Base-by-base conservation (phyloP, 208 protist species). In the Angomonas ambiguus region DNA sequence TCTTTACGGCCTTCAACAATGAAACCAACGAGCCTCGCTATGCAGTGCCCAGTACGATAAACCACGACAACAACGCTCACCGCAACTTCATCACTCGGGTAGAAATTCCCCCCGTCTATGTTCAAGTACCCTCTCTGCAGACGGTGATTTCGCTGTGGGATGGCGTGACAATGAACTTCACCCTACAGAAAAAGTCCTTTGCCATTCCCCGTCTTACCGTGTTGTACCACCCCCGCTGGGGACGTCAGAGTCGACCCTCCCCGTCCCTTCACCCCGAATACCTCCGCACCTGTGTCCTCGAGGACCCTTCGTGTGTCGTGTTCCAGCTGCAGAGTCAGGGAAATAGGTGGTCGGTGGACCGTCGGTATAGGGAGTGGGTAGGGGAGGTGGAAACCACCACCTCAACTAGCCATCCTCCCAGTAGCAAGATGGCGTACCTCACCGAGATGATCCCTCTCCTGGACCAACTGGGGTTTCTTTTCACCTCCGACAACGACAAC, bases 1-100 rank as follows among this genome's bases (percentile, higher is more conserved):
- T 82, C 22, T 76, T 87, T 27, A 78, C 70, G 20, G 79, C 75
- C 53, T 77, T 67, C 64, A 71, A 74, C 58, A 32, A 48, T 2
- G 59, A 42, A 25, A 80, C 58, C 33, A 62, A 62, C 34, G 58
- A 62, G 32, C 32, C 45, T 5, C 10, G 20, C 8, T 24, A 27
- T 5, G 30, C 67, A 45, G 2, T 48, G 41, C n/a, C 32, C 64
- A 31, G 33, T 34, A 24, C 34, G 3, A 49, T 60, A 28, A 35
- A 24, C 38, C 22, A 61, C 60, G 20, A 32, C 62, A 27, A 55
- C 56, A 48, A 30, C 64, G 30, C 51, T 48, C 22, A 63, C 57
- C 65, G 33, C 27, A 18, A 55, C 31, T 27, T n/a, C 33, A 34
- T 49, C 28, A 35, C 63, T 0, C 35, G 31, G 13, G 58, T 51